Evolutionary conservation across 768 basidiomycete species (phyloP).

Genomic region (Pulveroboletus sp.): DNA sequence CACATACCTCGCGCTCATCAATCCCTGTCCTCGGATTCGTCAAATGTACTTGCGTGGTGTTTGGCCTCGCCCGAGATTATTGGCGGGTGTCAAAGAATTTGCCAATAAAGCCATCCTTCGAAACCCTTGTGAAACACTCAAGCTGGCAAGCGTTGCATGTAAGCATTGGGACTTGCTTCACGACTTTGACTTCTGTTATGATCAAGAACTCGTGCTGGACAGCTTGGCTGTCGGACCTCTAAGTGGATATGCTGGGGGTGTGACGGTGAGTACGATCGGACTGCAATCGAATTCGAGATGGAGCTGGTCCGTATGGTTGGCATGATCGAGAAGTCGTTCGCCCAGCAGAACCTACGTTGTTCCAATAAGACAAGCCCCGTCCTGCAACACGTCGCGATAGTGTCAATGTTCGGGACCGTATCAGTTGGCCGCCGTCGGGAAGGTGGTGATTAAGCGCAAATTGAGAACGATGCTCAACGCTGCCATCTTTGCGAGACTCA

Average conservation of each 20-base stretch:
- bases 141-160: slow-evolving; percentile 84
- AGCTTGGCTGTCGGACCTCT: slow-evolving; percentile 42
- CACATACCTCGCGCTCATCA: slow-evolving; percentile 78
- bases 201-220: slow-evolving; percentile 72
- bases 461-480: slow-evolving; percentile 83
- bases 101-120: slow-evolving; percentile 79
- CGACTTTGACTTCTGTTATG: slow-evolving; percentile 95
- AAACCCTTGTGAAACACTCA: slow-evolving; percentile 88
- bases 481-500: slow-evolving; percentile 61
- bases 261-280: slow-evolving; percentile 83
- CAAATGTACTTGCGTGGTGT: slow-evolving; percentile 82
- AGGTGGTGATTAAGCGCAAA: slow-evolving; percentile 65
- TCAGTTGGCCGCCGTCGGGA: slow-evolving; percentile 65
- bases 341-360: slow-evolving; percentile 89
- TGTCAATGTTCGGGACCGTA: slow-evolving; percentile 90
- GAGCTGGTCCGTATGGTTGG: slow-evolving; percentile 75
- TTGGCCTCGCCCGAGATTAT: slow-evolving; percentile 75
- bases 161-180: slow-evolving; percentile 78
- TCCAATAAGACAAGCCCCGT: slow-evolving; percentile 81
- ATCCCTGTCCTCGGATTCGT: slow-evolving; percentile 85
- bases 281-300: slow-evolving; percentile 83
- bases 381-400: slow-evolving; percentile 79
- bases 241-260: slow-evolving; percentile 73
- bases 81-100: slow-evolving; percentile 85
- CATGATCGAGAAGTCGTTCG: slow-evolving; percentile 64